These are phyloP conservation scores for Cladosporium sphaerospermum DNA, from an alignment of 2,329 filamentous ascomycete species.

Conservation along the genomic window DNA sequence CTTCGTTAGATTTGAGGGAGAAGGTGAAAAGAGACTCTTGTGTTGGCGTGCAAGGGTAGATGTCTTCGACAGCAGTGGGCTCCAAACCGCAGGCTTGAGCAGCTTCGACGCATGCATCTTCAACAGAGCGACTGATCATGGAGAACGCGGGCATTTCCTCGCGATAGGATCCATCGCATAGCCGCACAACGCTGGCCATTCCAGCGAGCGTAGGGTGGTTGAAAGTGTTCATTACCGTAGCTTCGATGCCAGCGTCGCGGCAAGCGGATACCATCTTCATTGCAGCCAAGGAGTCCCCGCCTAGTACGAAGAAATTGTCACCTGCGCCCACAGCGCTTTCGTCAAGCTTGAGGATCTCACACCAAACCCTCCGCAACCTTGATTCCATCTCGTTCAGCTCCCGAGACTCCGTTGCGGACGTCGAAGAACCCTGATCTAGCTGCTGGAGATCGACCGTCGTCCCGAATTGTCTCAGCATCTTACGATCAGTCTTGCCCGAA, in stretches of 20 bases:
- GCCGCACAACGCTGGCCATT: constrained; percentile 3
- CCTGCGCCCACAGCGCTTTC: constrained; percentile 25
- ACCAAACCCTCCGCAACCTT: background rate
- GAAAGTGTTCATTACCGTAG: constrained; percentile 42
- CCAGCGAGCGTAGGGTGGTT: constrained; percentile 20
- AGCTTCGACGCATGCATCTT: background rate
- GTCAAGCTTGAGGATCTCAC: constrained; percentile 2
- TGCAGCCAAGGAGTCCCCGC: constrained; percentile 55
- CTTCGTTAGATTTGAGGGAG: constrained; percentile 5
- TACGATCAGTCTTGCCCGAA: constrained; percentile 38
- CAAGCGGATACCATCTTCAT: constrained; percentile 52
- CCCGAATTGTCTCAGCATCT: constrained; percentile 22
- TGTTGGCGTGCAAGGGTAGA: constrained; percentile 38
- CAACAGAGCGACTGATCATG: constrained; percentile 4
- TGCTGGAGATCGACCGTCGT: constrained; percentile 14
- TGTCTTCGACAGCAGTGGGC: constrained; percentile 29
- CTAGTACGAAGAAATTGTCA: constrained; percentile 56
- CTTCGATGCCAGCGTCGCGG: constrained; percentile 34
- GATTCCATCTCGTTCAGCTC: constrained; percentile 3
- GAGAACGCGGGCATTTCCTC: constrained; percentile 1
- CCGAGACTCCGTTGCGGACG: background rate
- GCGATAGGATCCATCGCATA: constrained; percentile 4
- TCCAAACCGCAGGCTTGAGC: constrained; percentile 5
- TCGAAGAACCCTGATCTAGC: constrained; percentile 12
- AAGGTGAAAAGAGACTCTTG: constrained; percentile 37